Base-by-base conservation (phyloP, 1,284 basidiomycete species). In the Gymnopus androsaceus region DNA sequence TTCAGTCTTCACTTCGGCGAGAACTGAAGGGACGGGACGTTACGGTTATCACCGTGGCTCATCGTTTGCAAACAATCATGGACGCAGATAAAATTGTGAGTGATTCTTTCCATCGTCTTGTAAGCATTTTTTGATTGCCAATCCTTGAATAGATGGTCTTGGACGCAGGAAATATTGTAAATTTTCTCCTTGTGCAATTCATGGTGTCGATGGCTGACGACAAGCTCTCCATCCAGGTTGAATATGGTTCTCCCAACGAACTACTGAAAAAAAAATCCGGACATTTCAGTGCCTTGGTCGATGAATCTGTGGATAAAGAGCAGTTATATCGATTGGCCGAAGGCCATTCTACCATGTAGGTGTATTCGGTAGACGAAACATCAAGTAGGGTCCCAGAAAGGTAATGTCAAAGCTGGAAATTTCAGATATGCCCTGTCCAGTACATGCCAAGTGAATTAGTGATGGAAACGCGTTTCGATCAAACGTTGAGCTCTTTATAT, bases 241-340 rank as follows among this genome's bases (percentile, higher is more conserved):
- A 79, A 55, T 78, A 76, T 53, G 76, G 75, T 60, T 71, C 75
- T 15, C 88, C 87, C 0, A 65, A 69, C 30, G 72, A 69, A 23
- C 72, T 89, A 31, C 73, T 87, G 37, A 64, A 69, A 40, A 75
- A 77, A 36, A 67, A 76, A 49, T 67, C 71, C 33, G 79, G 79
- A 19, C 66, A 68, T 47, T 72, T 84, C 55, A 71, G 75, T 11
- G 70, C 78, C 28, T 67, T 84, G 34, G 81, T 84, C 0, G 72
- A 78, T 36, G 70, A 73, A 51, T 75, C 72, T 45, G 67, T 68
- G 3, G 75, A 77, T 45, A 74, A 66, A 58, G 69, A 70, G 1
- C 59, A 55, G 6, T 55, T 77, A 17, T 69, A 72, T 57, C 63
- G 57, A 0, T 66, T 58, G 56, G 58, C 57, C 6, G 44, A 52